These are phyloP conservation scores for Aspergillus bombycis DNA, from an alignment of 2,329 filamentous ascomycete genomes.

Conservation along the genomic window DNA sequence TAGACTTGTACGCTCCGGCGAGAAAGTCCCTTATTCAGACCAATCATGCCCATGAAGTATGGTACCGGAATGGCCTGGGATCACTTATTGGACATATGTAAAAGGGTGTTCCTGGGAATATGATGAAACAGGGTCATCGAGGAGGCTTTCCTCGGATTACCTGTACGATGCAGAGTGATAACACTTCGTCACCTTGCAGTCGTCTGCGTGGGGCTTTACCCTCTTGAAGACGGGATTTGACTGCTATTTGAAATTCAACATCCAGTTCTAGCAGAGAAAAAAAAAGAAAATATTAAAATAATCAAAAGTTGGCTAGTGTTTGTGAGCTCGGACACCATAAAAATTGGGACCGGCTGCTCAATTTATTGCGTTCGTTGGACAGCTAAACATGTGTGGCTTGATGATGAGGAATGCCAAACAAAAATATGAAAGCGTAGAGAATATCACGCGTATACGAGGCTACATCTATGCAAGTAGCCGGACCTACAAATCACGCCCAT, in stretches of 20 bases:
- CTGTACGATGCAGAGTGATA: slow-evolving; percentile 14
- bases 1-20: slow-evolving; percentile 7
- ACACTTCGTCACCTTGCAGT: background rate
- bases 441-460: slow-evolving; percentile 8
- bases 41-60: slow-evolving; percentile 14
- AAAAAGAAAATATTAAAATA: background rate
- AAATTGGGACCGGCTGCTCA: background rate
- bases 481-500: slow-evolving; percentile 31
- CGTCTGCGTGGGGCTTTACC: background rate
- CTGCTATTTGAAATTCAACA: background rate
- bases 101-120: slow-evolving; percentile 7
- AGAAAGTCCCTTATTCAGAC: slow-evolving; percentile 3
- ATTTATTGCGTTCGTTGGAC: background rate
- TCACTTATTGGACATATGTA: slow-evolving; percentile 18
- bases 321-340: background rate
- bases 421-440: background rate
- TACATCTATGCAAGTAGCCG: slow-evolving; percentile 32
- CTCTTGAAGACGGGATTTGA: background rate
- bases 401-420: slow-evolving; percentile 5
- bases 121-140: slow-evolving; percentile 20
- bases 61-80: slow-evolving; percentile 1
- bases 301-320: background rate
- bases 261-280: background rate
- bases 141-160: background rate
- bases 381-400: slow-evolving; percentile 12